phyloP scores from a whole-genome alignment of 306 rosid genomes.

The Senna siamea region DNA sequence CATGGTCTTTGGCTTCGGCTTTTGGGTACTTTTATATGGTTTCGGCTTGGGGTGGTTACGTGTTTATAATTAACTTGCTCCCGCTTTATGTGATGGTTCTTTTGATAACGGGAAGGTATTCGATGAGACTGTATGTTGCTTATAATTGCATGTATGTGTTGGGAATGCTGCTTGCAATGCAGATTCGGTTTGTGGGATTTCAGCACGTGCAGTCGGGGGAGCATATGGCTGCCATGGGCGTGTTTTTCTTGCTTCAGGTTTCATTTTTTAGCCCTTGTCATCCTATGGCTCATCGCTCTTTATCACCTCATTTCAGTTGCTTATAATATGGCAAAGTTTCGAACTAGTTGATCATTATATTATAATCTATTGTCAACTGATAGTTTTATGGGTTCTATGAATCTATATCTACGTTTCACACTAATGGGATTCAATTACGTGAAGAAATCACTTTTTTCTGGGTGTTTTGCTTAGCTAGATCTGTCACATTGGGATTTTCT shows the following conservation, averaged over 20 bases:
- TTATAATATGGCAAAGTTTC: background rate
- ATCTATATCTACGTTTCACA: slow-evolving; percentile 1
- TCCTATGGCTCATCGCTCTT: background rate
- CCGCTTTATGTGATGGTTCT: slow-evolving; percentile 89
- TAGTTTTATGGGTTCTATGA: background rate
- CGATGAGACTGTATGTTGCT: slow-evolving; percentile 88
- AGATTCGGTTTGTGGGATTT: slow-evolving; percentile 96
- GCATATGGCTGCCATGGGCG: slow-evolving; percentile 99
- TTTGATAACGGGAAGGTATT: slow-evolving; percentile 83
- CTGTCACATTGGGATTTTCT: background rate
- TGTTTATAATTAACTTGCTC: slow-evolving; percentile 79
- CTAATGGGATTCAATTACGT: background rate
- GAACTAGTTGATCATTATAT: background rate
- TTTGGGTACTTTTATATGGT: slow-evolving; percentile 97
- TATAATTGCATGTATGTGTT: slow-evolving; percentile 86
- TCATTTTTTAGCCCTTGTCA: background rate
- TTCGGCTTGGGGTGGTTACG: slow-evolving; percentile 99
- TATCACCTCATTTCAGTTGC: background rate
- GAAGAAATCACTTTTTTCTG: slow-evolving; percentile 5
- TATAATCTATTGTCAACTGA: background rate
- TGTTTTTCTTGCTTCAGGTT: slow-evolving; percentile 98
- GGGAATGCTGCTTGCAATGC: slow-evolving; percentile 99
- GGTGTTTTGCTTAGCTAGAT: slow-evolving; percentile 14
- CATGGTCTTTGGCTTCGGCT: slow-evolving; percentile 91
- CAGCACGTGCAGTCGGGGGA: slow-evolving; percentile 99